Base-by-base conservation (phyloP, 495 filamentous ascomycete genomes). In the Pyrenula aspistea region DNA sequence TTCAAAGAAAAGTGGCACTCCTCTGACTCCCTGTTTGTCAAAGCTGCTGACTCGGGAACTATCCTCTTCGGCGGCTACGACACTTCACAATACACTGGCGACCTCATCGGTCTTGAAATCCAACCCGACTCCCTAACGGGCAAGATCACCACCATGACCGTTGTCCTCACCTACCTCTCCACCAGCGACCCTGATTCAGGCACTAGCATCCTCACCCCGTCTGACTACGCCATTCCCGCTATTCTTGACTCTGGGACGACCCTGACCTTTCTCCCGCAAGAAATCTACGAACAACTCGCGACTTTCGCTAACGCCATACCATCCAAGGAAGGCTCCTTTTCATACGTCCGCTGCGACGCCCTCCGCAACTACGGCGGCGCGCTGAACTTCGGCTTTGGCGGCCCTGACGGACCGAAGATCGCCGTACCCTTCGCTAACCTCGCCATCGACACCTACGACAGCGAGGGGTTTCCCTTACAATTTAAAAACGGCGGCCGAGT, bases 11-110 rank as follows among this genome's bases (percentile, higher is more conserved):
- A 42, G 15, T 4, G 15, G 4, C 31, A 42, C 31, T 15, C n/a
- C n/a, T n/a, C 31, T n/a, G 23, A 54, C 25, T 1, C 25, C 24
- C 24, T 22, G 10, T 19, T 53, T 54, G 20, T 52, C 24, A 51
- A 48, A 20, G 22, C 50, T n/a, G 22, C 21, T 31, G 25, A 55
- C 60, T 81, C 72, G n/a, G 87, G 87, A 49, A 80, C 72, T 63
- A 83, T 89, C 55, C 71, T 91, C 10, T 91, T 91, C 61, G 87
- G 87, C 31, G 87, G 87, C 55, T 77, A 90, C 60, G 83, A 91
- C 68, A 80, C 79, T 2, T 81, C 72, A 24, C 82, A 86, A 59
- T 90, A 81, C 69, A 63, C 61, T 1, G 84, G 84, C 21, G 59
- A 66, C 2, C 77, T 90, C n/a, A 52, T 52, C 50, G 50, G 19